Evolutionary conservation across 345 rosid genomes (phyloP).

Genomic region (Anastatica hierochuntica): DNA sequence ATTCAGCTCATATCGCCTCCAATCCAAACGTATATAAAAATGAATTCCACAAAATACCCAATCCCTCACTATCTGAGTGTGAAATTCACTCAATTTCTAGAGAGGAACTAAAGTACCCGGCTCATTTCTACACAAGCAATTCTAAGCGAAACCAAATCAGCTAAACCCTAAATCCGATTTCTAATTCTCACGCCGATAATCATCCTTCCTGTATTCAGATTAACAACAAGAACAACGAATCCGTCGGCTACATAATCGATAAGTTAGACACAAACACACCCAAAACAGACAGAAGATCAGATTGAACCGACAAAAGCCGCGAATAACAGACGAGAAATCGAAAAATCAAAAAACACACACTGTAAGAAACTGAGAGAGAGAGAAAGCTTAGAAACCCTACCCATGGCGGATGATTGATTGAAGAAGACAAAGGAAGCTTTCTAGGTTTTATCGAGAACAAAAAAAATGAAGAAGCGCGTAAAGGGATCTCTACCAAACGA

Average conservation of each 20-base stretch:
- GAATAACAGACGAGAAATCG: not conserved
- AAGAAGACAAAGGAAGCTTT: not conserved
- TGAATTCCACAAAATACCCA: not conserved
- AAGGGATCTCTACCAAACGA: slow-evolving; percentile 12
- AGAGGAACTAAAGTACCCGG: not conserved
- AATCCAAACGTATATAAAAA: not conserved
- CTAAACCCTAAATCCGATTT: not conserved
- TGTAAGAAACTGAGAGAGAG: not conserved
- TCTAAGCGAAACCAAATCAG: not conserved
- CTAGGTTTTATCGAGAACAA: slow-evolving; percentile 27
- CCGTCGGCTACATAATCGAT: not conserved
- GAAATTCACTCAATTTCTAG: not conserved
- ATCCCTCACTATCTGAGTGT: not conserved
- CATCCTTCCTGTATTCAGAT: not conserved
- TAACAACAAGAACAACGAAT: not conserved
- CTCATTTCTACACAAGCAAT: too few relatives aligned
- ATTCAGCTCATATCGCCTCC: not conserved
- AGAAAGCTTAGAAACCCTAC: slow-evolving; percentile 14
- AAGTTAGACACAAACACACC: not conserved
- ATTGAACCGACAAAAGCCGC: not conserved
- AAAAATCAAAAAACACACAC: not conserved
- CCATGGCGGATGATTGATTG: slow-evolving; percentile 10
- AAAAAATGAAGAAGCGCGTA: slow-evolving; percentile 7
- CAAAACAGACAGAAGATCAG: not conserved
- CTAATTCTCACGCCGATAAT: not conserved